Evolutionary conservation across 441 rosid genomes (phyloP).

Genomic region (Euphorbia neoarborescens): DNA sequence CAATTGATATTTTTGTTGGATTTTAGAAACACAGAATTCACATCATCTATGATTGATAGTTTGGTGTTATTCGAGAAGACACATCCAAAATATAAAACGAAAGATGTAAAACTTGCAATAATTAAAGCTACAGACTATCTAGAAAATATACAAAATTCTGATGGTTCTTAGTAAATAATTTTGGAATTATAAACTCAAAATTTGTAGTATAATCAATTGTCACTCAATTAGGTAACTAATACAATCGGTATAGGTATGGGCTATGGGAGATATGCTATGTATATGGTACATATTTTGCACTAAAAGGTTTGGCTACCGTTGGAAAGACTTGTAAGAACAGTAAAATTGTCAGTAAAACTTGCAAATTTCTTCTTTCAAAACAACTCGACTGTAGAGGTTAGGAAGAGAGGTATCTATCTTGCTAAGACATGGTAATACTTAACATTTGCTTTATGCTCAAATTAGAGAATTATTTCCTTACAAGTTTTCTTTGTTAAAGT

Average conservation of each 20-base stretch:
- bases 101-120: slow-evolving; percentile 33
- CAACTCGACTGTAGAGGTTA: slow-evolving; percentile 49
- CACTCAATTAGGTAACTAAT: neutral
- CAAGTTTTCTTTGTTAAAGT: no score
- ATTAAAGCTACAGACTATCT: slow-evolving; percentile 33
- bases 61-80: slow-evolving; percentile 33
- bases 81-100: slow-evolving; percentile 44
- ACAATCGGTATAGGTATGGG: slow-evolving; percentile 27
- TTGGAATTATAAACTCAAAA: neutral
- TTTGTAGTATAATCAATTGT: neutral
- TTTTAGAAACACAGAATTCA: slow-evolving; percentile 39
- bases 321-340: slow-evolving; percentile 46
- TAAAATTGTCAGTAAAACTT: slow-evolving; percentile 37
- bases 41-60: slow-evolving; percentile 40
- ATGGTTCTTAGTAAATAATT: slow-evolving; percentile 43
- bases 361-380: slow-evolving; percentile 39
- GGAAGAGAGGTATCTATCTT: slow-evolving; percentile 60
- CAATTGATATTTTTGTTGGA: no score
- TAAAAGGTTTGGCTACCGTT: slow-evolving; percentile 34
- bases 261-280: slow-evolving; percentile 60
- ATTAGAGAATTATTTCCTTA: no score
- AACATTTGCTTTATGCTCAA: no score
- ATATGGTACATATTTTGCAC: slow-evolving; percentile 50
- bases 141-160: slow-evolving; percentile 34
- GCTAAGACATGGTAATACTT: slow-evolving; percentile 41